Conservation (phyloP, 2,329 filamentous ascomycete genomes). For the Venturia asperata region DNA sequence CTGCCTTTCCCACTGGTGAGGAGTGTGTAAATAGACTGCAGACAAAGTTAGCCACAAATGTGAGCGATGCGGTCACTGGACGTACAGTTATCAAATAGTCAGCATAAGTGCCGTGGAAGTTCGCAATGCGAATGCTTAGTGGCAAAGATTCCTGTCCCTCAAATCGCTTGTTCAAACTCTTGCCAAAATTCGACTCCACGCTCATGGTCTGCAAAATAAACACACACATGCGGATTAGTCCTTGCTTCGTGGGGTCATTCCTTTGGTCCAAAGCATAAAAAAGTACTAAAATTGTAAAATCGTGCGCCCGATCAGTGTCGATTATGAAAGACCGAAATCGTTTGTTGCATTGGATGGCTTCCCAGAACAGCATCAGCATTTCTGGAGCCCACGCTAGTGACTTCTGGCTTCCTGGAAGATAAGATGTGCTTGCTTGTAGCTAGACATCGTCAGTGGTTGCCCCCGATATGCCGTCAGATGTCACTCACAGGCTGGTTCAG, state of each 20-base stretch:
- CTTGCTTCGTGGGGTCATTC: conserved; percentile 78
- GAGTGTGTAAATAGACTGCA: conserved; percentile 77
- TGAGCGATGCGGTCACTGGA: conserved; percentile 16
- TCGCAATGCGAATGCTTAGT: conserved; percentile 67
- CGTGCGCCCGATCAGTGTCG: conserved; percentile 85
- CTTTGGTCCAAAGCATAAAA: conserved; percentile 92
- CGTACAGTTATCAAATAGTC: conserved; percentile 86
- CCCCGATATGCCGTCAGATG: not conserved
- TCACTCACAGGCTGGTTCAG: conserved; percentile 68
- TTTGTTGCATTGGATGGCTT: conserved; percentile 94
- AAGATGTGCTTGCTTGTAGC: conserved; percentile 80
- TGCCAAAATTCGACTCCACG: conserved; percentile 83
- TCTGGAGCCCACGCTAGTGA: conserved; percentile 84
- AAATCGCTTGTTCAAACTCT: conserved; percentile 82
- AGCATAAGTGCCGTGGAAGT: conserved; percentile 83
- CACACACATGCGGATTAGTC: conserved; percentile 92
- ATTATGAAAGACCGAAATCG: conserved; percentile 94
- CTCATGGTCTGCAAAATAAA: conserved; percentile 93
- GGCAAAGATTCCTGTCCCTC: conserved; percentile 84
- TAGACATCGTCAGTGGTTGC: conserved; percentile 29
- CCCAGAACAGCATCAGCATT: conserved; percentile 97
- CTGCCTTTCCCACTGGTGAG: conserved; percentile 89
- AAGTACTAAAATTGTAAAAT: conserved; percentile 82
- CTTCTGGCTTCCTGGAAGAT: conserved; percentile 76
- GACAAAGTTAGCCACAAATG: conserved; percentile 17